Evolutionary conservation across 441 rosid species (phyloP), one percentile per base, ranked within the genome.

Genomic region (Theobroma grandiflorum): DNA sequence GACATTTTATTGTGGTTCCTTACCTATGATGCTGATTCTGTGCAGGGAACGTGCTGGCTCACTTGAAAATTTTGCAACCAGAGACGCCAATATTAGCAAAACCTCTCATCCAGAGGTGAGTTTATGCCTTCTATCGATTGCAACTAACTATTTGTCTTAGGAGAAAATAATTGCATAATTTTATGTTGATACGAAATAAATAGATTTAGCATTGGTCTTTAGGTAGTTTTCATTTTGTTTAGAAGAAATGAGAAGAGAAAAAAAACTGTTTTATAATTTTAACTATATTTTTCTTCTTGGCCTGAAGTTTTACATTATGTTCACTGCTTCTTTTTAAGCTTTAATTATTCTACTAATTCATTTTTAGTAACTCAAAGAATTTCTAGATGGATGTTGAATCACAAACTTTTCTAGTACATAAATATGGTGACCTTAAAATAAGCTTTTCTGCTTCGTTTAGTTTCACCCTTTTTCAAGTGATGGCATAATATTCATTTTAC

Each of bases 31-130:
- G 63, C 16, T 52, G 77, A 38, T 63, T 26, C 15, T 43, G 42
- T 72, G 67, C 85, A 88, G 89, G 79, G 47, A 68, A 47, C 79
- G 20, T 45, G 70, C 42, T 61, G 80, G 76, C 64, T 62, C 81
- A 45, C 45, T 74, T 64, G 78, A 72, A 73, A 76, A 73, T 61
- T 42, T 69, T 65, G 74, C 76, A 15, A 38, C 31, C 37, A 81
- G 70, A 20, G 55, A 69, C 18, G 45, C 50, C 3, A 73, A 69
- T 22, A 64, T 38, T 26, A 74, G 76, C 55, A 80, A 81, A 62
- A 43, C 75, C 49, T 75, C 81, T 68, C 55, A 62, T 58, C 77
- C 75, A 0, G 58, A 22, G 81, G 92, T 86, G 78, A 45, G 80
- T 69, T 26, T 22, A 53, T 22, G 20, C 8, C 14, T 76, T 20